Percentiles rank a stretch among this genome's conserved stretches.
Evolutionary conservation across 1,284 basidiomycete species (phyloP).

Genomic region (Gastroboletus turbinatus): DNA sequence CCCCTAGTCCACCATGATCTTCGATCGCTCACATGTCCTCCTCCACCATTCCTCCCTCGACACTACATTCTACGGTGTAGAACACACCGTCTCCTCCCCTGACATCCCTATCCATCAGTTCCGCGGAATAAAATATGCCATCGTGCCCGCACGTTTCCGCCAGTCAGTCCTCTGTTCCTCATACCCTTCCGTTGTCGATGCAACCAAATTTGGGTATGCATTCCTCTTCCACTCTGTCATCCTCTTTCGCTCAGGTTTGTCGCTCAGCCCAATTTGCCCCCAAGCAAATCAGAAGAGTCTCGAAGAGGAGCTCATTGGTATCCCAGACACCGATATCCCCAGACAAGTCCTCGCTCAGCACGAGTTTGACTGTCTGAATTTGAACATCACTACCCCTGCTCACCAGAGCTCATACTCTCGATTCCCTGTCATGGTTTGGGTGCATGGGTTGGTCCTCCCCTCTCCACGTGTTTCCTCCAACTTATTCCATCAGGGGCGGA

Average conservation of each 20-base stretch:
- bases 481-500: constrained; percentile 50
- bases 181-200: constrained; percentile 58
- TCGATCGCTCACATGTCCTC: constrained; percentile 21
- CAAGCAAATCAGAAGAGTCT: constrained; percentile 48
- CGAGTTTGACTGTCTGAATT: constrained; percentile 74
- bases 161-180: constrained; percentile 59
- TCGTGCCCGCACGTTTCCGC: constrained; percentile 69
- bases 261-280: constrained; percentile 68
- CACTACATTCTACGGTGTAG: constrained; percentile 63
- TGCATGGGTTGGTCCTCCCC: constrained; percentile 60
- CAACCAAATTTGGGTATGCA: constrained; percentile 61
- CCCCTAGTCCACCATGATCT: constrained; percentile 24
- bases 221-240: neutral
- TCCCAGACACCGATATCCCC: constrained; percentile 54
- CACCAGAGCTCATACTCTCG: constrained; percentile 48
- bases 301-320: constrained; percentile 62
- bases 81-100: constrained; percentile 56
- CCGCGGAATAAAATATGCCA: constrained; percentile 73
- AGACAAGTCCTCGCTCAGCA: constrained; percentile 57
- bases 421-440: constrained; percentile 75
- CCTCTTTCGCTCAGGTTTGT: constrained; percentile 2
- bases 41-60: constrained; percentile 54
- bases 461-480: constrained; percentile 6
- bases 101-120: constrained; percentile 64
- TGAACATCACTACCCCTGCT: constrained; percentile 73